Base-by-base conservation (phyloP, 441 rosid genomes). In the Euphorbia corollata region DNA sequence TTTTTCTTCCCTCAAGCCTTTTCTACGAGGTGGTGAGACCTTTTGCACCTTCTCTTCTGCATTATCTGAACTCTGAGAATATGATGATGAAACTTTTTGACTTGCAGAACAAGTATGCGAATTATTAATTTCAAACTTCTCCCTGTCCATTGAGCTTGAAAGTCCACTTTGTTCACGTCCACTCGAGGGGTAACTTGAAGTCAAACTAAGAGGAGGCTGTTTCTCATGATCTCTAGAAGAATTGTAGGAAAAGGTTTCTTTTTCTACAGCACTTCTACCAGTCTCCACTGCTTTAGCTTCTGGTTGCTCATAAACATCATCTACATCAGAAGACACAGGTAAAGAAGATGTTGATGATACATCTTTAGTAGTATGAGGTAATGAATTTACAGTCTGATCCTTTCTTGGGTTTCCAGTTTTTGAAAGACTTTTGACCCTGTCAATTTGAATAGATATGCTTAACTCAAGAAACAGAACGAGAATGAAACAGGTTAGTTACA, bases 381-480 rank as follows among this genome's bases (percentile, higher is more conserved):
- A 68, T 63, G 85, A 69, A 84, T 69, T 84, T 58, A 68, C 75
- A 55, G 71, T 70, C 81, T 79, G 91, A 71, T 94, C 99, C 82
- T 91, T 91, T 76, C 78, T 94, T 50, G 84, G 67, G 74, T 89
- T 89, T 71, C 94, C 97, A 81, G 87, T 79, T 83, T 84, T 94
- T 6, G 99, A 91, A 61, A 94, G 88, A 87, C 99, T 91, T 82
- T 94, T 94, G 64, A 94, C 99, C 84, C 98, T 91, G 91, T 71
- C 67, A 69, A 71, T 69, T 77, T 70, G 47, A 45, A 64, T 55
- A 45, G 60, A 36, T 64, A 77, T 22, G 69, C 30, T 51, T 72
- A 48, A 54, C 70, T 66, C 41, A 64, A 45, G 13, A 54, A 32
- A 66, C 11, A 36, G 61, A 54, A 34, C 7, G 38, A 22, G 67